phyloP scores from a whole-genome alignment of 2,329 filamentous ascomycete genomes.

The Huntiella abstrusa region DNA sequence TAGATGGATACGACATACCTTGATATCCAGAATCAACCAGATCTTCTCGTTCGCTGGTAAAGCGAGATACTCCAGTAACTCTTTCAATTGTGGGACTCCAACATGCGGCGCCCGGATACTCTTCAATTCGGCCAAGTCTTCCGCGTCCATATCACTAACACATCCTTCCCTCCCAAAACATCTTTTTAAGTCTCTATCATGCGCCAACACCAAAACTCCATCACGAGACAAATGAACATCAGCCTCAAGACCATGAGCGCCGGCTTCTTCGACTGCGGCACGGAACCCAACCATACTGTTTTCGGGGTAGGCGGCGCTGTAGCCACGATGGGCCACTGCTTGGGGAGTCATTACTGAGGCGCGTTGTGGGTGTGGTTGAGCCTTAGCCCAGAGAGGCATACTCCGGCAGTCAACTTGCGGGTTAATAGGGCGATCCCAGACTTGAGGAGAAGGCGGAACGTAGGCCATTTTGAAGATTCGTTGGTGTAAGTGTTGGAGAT shows the following conservation, averaged over 20 bases:
- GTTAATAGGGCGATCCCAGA: too few relatives aligned
- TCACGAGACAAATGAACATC: slow-evolving; percentile 73
- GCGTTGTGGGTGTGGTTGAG: slow-evolving; percentile 14
- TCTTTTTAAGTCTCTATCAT: slow-evolving; percentile 60
- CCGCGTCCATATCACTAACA: slow-evolving; percentile 61
- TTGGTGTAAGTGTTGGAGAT: too few relatives aligned
- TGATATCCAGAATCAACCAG: slow-evolving; percentile 80
- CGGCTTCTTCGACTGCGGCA: slow-evolving; percentile 46
- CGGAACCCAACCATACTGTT: slow-evolving; percentile 69
- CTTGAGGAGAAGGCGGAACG: too few relatives aligned
- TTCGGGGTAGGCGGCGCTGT: slow-evolving; percentile 61
- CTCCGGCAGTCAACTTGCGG: too few relatives aligned
- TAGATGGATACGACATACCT: slow-evolving; percentile 31
- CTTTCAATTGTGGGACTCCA: slow-evolving; percentile 52
- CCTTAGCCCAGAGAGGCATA: slow-evolving; percentile 18
- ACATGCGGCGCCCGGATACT: slow-evolving; percentile 50
- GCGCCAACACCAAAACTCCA: slow-evolving; percentile 66
- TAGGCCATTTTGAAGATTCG: too few relatives aligned
- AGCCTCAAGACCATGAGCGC: slow-evolving; percentile 70
- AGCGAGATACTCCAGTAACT: slow-evolving; percentile 55
- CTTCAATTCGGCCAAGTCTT: slow-evolving; percentile 46
- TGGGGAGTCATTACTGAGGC: slow-evolving; percentile 33
- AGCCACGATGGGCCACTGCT: slow-evolving; percentile 61
- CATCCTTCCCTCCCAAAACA: slow-evolving; percentile 62
- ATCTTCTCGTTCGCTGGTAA: slow-evolving; percentile 44